Base-by-base conservation (phyloP, 306 rosid species). In the Prunus dulcis region DNA sequence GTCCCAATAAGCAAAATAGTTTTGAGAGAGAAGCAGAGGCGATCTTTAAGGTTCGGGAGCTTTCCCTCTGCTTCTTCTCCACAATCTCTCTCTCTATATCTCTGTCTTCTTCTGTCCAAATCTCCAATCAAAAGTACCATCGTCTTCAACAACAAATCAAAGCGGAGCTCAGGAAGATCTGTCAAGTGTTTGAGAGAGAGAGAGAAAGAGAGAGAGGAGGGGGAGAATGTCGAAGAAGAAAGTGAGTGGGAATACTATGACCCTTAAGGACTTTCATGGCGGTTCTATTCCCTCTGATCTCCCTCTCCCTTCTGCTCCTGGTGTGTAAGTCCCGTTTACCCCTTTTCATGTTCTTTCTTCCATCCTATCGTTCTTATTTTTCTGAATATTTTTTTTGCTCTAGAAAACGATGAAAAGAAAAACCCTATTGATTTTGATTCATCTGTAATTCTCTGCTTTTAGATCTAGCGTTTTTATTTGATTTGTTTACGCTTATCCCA, bases 261-360 rank as follows among this genome's bases (percentile, higher is more conserved):
- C 97, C 58, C 96, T 96, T 56, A 96, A 91, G 84, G 99, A 96
- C 81, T 96, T 96, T 78, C 99, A 96, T 78, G 99, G 99, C 67
- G 98, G 98, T 32, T 92, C 97, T 49, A 96, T 96, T 19, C 99
- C 99, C 45, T 84, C 93, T 76, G 96, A 96, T 91, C 97, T 96
- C 74, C 90, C 96, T 83, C 97, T 96, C 71, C 99, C 98, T 70
- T 92, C 99, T 38, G 99, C 99, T 74, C 97, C 98, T 5, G 97
- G 98, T 81, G 89, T 91, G 99, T 96, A 85, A 87, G 97, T 81
- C 78, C 86, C 78, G 53, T 81, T 78, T 65, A 23, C 47, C 77
- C 74, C 32, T 68, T 27, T 34, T 30, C 20, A 20, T 69, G 3
- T 13, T 60, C 32, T 49, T 19, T 25, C 2, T 28, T 61, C 67